These are phyloP conservation scores for Nidularia pulvinata DNA, from an alignment of 768 basidiomycete genomes.

Conservation along the genomic window DNA sequence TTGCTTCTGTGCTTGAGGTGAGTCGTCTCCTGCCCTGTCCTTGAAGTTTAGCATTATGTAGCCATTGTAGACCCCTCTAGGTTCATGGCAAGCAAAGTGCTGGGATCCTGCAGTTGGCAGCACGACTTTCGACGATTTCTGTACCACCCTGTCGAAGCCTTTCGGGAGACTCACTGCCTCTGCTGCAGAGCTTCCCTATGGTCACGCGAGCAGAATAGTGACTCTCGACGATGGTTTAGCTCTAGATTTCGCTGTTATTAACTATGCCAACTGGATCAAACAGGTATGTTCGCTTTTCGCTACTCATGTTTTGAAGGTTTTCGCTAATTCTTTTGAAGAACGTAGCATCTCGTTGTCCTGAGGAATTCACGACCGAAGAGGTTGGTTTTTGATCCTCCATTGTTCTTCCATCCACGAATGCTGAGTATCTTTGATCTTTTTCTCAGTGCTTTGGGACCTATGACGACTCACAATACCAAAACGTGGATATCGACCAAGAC, in stretches of 20 bases:
- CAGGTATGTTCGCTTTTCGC: slow-evolving; percentile 34
- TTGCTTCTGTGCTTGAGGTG: slow-evolving; percentile 68
- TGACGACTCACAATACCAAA: slow-evolving; percentile 64
- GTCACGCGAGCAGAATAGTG: slow-evolving; percentile 46
- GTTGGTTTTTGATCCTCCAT: slow-evolving; percentile 23
- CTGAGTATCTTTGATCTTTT: not conserved
- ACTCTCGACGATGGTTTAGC: slow-evolving; percentile 41
- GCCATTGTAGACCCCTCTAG: slow-evolving; percentile 51
- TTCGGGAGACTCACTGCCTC: slow-evolving; percentile 20
- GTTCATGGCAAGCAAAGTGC: slow-evolving; percentile 79
- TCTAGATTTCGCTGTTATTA: slow-evolving; percentile 61
- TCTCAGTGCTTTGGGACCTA: slow-evolving; percentile 87
- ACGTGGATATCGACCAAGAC: slow-evolving; percentile 59
- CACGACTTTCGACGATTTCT: slow-evolving; percentile 69
- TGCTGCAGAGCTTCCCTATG: slow-evolving; percentile 41
- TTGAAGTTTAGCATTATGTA: not conserved
- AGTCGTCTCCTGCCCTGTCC: slow-evolving; percentile 15
- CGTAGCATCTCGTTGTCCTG: slow-evolving; percentile 56
- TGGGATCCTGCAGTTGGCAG: slow-evolving; percentile 81
- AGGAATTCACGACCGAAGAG: slow-evolving; percentile 45
- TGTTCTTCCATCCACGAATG: not conserved
- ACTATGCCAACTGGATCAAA: slow-evolving; percentile 80
- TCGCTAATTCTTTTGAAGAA: slow-evolving; percentile 29
- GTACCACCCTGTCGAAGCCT: slow-evolving; percentile 51
- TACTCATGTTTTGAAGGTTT: not conserved